These are phyloP conservation scores for Carex littledalei DNA, from an alignment of 176 grass and related monocot species.

Conservation along the genomic window DNA sequence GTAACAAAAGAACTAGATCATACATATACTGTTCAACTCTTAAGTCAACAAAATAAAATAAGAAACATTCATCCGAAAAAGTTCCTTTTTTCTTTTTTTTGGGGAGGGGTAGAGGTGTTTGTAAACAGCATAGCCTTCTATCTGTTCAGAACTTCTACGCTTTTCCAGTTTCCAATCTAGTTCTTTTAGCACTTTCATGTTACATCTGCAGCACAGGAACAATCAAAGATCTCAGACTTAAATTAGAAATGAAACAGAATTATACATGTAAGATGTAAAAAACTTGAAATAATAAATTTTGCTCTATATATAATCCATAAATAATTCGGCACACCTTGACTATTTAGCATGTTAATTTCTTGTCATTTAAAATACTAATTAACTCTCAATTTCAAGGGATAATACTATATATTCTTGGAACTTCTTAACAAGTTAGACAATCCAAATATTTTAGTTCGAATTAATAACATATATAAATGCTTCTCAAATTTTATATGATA, in stretches of 20 bases:
- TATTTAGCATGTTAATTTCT: neutral
- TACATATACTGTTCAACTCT: constrained; percentile 27
- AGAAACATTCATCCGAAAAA: neutral
- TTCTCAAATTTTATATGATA: neutral
- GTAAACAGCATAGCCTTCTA: constrained; percentile 13
- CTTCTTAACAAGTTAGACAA: neutral
- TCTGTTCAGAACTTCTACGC: constrained; percentile 11
- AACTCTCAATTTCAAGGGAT: neutral
- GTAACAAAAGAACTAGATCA: constrained; percentile 25
- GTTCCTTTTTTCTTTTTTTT: neutral
- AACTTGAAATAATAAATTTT: neutral
- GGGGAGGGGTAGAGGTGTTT: neutral
- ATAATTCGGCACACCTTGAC: neutral
- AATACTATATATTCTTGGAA: too few species aligned
- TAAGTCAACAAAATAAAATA: constrained; percentile 13
- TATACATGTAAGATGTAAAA: neutral
- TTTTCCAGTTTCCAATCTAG: constrained; percentile 13
- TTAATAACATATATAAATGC: neutral
- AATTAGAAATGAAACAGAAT: neutral
- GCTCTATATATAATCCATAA: neutral
- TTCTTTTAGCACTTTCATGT: neutral
- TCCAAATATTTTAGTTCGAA: neutral
- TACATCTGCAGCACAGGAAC: neutral
- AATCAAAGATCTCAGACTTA: neutral
- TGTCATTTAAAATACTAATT: neutral